Percentiles rank a stretch among this genome's conserved stretches.
phyloP scores from a whole-genome alignment of 768 basidiomycete genomes.

The Coprinellus micaceus region DNA sequence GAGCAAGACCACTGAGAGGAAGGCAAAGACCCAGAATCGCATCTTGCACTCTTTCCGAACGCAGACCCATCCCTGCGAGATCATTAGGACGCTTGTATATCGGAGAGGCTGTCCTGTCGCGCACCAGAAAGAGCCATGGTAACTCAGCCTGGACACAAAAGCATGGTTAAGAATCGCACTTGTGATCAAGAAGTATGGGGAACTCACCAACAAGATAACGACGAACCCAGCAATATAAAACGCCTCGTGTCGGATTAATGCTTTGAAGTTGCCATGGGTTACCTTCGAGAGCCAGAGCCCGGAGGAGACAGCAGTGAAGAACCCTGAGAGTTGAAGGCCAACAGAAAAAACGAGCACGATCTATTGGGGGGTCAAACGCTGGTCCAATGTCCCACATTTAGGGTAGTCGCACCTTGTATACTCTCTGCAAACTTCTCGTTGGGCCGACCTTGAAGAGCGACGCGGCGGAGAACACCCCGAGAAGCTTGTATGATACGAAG shows the following conservation, averaged over 20 bases:
- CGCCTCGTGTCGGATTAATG: slow-evolving; percentile 26
- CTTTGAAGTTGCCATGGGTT: slow-evolving; percentile 29
- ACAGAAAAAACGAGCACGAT: slow-evolving; percentile 47
- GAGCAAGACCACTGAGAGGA: slow-evolving; percentile 35
- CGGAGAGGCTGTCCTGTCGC: slow-evolving; percentile 12
- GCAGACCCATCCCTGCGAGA: slow-evolving; percentile 45
- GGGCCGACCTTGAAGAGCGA: slow-evolving; percentile 50
- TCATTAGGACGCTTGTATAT: not conserved
- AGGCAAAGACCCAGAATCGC: slow-evolving; percentile 37
- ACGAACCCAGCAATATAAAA: slow-evolving; percentile 42
- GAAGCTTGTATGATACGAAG: slow-evolving; percentile 40
- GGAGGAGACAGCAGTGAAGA: slow-evolving; percentile 46
- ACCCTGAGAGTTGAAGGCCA: slow-evolving; percentile 43
- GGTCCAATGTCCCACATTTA: too few relatives aligned
- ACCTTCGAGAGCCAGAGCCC: slow-evolving; percentile 51
- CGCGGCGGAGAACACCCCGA: slow-evolving; percentile 43
- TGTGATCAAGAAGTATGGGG: too few relatives aligned
- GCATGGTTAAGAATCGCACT: too few relatives aligned
- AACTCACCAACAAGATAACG: slow-evolving; percentile 38
- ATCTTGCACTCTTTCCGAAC: slow-evolving; percentile 41
- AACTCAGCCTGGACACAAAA: slow-evolving; percentile 32
- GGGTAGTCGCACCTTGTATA: slow-evolving; percentile 43
- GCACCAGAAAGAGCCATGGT: slow-evolving; percentile 46
- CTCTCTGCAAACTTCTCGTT: slow-evolving; percentile 37
- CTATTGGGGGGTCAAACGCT: too few relatives aligned